A percentile compares a stretch with the other conserved stretches of the same genome.
Conservation (phyloP, 2,329 filamentous ascomycete genomes). For the Scedosporium aurantiacum region DNA sequence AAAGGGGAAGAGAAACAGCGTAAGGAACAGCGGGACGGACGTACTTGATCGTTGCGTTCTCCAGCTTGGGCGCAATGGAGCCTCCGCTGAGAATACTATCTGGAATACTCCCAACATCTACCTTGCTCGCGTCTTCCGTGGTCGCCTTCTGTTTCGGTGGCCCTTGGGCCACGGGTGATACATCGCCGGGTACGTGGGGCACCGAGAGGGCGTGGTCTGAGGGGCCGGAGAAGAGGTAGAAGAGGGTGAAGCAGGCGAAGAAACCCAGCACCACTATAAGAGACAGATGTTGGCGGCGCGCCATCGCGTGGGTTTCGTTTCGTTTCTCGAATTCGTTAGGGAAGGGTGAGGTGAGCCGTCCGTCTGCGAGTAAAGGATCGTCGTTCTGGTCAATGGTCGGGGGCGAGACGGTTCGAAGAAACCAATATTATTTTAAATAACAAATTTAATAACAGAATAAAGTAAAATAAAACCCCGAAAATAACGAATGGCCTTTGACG, state of each 20-base stretch:
- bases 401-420: no score
- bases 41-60: conserved; percentile 71
- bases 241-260: conserved; percentile 44
- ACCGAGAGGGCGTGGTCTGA: not conserved
- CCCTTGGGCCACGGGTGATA: conserved; percentile 1
- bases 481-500: no score
- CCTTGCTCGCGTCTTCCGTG: not conserved
- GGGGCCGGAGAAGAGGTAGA: conserved; percentile 45
- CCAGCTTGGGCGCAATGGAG: conserved; percentile 69
- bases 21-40: conserved; percentile 12
- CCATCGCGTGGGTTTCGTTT: conserved; percentile 27
- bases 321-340: not conserved
- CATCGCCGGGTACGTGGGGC: conserved; percentile 7
- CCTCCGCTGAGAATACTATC: conserved; percentile 49
- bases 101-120: conserved; percentile 32
- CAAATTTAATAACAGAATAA: no score
- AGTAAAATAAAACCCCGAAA: no score
- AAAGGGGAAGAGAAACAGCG: not conserved
- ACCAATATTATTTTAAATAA: no score
- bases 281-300: conserved; percentile 41
- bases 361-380: not conserved
- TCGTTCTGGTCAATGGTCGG: no score
- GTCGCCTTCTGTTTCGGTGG: not conserved
- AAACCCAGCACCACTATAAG: conserved; percentile 43
- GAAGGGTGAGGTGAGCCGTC: not conserved